Percentiles rank a stretch among this genome's conserved stretches.
phyloP scores from a whole-genome alignment of 2,329 filamentous ascomycete genomes.

The Alternaria brassicicola region DNA sequence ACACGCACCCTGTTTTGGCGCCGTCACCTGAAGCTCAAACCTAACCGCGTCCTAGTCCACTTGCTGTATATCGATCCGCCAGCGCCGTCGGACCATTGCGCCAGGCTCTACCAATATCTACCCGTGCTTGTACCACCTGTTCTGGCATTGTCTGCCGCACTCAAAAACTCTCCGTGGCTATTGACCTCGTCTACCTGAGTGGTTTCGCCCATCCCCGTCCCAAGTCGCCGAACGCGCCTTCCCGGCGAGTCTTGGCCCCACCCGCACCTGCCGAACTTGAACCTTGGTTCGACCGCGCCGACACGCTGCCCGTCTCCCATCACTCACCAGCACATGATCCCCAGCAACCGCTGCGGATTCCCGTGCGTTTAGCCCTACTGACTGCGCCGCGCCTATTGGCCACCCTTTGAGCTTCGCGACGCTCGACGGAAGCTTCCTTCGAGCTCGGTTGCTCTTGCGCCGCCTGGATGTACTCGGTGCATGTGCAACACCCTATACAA shows the following conservation, averaged over 20 bases:
- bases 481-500: slow-evolving; percentile 39
- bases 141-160: neutral
- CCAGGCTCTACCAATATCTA: neutral
- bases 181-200: neutral
- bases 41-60: slow-evolving; percentile 8
- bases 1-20: slow-evolving; percentile 13
- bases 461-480: slow-evolving; percentile 52
- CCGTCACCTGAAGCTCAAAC: slow-evolving; percentile 15
- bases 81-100: slow-evolving; percentile 10
- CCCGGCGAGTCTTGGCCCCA: slow-evolving; percentile 17
- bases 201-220: neutral
- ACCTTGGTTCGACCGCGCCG: slow-evolving; percentile 15
- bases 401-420: slow-evolving; percentile 20
- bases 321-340: slow-evolving; percentile 9
- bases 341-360: slow-evolving; percentile 7
- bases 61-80: slow-evolving; percentile 10
- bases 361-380: slow-evolving; percentile 23
- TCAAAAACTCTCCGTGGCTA: neutral
- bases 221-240: slow-evolving; percentile 8
- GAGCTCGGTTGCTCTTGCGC: slow-evolving; percentile 43
- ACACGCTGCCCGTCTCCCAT: slow-evolving; percentile 5
- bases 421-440: slow-evolving; percentile 30
- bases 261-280: slow-evolving; percentile 8
- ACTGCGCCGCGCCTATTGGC: slow-evolving; percentile 30
- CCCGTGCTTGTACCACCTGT: slow-evolving; percentile 9